Base-by-base conservation (phyloP, 768 basidiomycete genomes). In the Chlorophyllum brunneum region DNA sequence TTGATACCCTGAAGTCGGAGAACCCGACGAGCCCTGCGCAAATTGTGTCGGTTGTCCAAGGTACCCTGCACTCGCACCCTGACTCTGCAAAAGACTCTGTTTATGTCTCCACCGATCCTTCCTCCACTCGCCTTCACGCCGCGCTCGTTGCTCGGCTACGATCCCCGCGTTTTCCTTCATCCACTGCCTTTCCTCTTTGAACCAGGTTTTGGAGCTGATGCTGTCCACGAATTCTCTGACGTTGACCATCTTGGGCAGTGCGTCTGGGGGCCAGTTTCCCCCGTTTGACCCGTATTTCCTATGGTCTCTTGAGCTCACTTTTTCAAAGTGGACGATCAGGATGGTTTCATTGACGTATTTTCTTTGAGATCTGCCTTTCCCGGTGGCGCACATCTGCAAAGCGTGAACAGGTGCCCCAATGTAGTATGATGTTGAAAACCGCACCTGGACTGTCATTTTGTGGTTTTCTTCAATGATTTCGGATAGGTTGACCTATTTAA, bases 381-480 rank as follows among this genome's bases (percentile, higher is more conserved):
- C 67, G 1, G 23, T 48, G 4, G 67, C 60, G 11, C 61, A 63
- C 26, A 62, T 63, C 67, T 70, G 43, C 5, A 38, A 29, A 20
- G 5, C 5, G 34, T 16, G 16, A 26, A 33, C 40, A 29, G 24
- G 34, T 10, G 22, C 15, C 8, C 29, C 45, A 29, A 8, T 30
- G 10, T 4, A 16, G 16, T 23, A 22, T 49, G 30, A 29, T 31
- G 27, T 11, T 26, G 8, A 40, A 49, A 26, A 24, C 62, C 65
- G 39, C 58, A 68, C 69, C 59, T 70, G 70, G 7, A 67, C 51
- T 9, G 67, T 65, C 43, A 67, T 63, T 37, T 62, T 62, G 45
- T 65, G 59, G 18, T 57, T 58, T 16, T 63, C 63, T 46, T 71
- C 70, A 23, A 71, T 62, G 4, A 68, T 62, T 47, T 71, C 68